A percentile compares a stretch with the other conserved stretches of the same genome.
Conservation (phyloP, 1,284 basidiomycete species). For the Ustilago nuda region DNA sequence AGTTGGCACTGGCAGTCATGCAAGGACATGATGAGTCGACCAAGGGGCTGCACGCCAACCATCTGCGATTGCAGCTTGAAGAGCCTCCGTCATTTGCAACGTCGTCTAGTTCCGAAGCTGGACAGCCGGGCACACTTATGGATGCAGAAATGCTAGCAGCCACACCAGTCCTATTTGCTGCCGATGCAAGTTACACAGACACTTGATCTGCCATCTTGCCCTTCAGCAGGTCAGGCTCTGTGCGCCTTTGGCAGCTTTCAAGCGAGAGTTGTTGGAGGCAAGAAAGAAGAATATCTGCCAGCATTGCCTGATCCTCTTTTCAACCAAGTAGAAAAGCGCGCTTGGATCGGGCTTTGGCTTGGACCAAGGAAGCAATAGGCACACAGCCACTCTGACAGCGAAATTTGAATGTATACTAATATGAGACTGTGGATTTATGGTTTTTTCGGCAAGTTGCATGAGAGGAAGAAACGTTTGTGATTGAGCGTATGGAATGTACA, state of each 20-base stretch:
- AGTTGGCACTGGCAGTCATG: slow-evolving; percentile 27
- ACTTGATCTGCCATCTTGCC: not conserved
- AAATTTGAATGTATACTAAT: slow-evolving; percentile 17
- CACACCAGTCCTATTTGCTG: slow-evolving; percentile 8
- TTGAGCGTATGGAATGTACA: not conserved
- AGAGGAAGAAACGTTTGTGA: slow-evolving; percentile 2
- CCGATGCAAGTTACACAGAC: slow-evolving; percentile 7
- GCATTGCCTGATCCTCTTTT: not conserved
- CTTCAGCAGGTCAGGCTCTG: not conserved
- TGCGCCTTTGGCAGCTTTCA: not conserved
- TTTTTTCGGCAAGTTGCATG: slow-evolving; percentile 1
- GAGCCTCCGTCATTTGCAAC: slow-evolving; percentile 12
- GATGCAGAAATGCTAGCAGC: slow-evolving; percentile 5
- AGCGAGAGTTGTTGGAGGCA: not conserved
- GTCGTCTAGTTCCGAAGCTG: slow-evolving; percentile 14
- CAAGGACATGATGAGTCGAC: slow-evolving; percentile 6
- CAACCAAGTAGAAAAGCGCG: no score
- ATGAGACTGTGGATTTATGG: slow-evolving; percentile 5
- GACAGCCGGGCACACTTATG: slow-evolving; percentile 13
- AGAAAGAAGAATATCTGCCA: no score
- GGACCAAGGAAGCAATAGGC: not conserved
- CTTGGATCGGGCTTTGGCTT: not conserved
- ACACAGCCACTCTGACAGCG: slow-evolving; percentile 10
- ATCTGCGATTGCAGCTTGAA: slow-evolving; percentile 4
- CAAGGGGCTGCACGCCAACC: slow-evolving; percentile 3